These are phyloP conservation scores for Incumbomyces lentus DNA, from an alignment of 2,329 filamentous ascomycete species.

Conservation along the genomic window DNA sequence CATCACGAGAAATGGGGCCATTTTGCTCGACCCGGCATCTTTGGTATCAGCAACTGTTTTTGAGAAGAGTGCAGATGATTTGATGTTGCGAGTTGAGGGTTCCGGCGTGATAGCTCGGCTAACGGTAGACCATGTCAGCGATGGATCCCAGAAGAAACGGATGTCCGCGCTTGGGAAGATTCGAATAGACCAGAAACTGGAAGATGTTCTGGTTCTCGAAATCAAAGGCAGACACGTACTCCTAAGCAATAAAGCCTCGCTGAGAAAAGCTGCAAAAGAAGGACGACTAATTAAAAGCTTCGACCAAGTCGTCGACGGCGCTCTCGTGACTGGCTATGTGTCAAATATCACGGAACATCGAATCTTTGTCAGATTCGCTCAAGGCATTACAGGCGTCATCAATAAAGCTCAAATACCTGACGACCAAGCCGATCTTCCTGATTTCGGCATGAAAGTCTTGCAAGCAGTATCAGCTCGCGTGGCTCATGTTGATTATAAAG, in stretches of 20 bases:
- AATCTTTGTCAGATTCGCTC: slow-evolving; percentile 80
- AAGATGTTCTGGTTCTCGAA: slow-evolving; percentile 74
- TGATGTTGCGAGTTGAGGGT: slow-evolving; percentile 65
- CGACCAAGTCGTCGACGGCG: slow-evolving; percentile 60
- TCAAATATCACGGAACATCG: slow-evolving; percentile 72
- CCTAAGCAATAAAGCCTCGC: slow-evolving; percentile 71
- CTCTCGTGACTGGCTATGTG: slow-evolving; percentile 66
- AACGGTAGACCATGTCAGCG: slow-evolving; percentile 67
- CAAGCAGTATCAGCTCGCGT: slow-evolving; percentile 68
- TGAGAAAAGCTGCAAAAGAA: slow-evolving; percentile 64
- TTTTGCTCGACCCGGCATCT: slow-evolving; percentile 55
- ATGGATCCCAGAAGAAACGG: slow-evolving; percentile 72
- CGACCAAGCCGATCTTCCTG: slow-evolving; percentile 55
- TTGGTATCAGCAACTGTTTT: slow-evolving; percentile 68
- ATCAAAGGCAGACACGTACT: slow-evolving; percentile 68
- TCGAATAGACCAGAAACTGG: slow-evolving; percentile 69
- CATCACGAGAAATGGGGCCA: slow-evolving; percentile 51
- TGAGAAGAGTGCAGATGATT: slow-evolving; percentile 68
- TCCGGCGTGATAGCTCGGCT: slow-evolving; percentile 68
- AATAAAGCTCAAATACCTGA: slow-evolving; percentile 67
- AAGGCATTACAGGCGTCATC: slow-evolving; percentile 64
- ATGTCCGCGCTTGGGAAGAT: slow-evolving; percentile 68
- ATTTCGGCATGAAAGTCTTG: slow-evolving; percentile 68
- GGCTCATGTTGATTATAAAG: slow-evolving; percentile 57
- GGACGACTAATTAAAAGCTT: slow-evolving; percentile 62